phyloP scores from a whole-genome alignment of 2,329 filamentous ascomycete genomes.

The Claviceps lovelessii region DNA sequence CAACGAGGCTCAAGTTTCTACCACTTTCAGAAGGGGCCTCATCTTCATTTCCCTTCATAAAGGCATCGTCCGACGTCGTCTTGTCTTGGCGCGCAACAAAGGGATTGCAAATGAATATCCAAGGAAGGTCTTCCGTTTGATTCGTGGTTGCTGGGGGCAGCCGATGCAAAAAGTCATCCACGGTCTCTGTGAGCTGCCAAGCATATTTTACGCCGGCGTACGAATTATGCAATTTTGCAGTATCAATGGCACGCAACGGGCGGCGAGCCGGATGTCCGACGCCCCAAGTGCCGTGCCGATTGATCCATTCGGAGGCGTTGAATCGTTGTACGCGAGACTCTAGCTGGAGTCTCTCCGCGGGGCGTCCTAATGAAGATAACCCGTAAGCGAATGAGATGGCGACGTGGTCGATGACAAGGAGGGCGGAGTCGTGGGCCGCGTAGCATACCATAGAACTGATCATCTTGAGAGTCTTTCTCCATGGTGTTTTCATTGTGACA shows the following conservation, averaged over 20 bases:
- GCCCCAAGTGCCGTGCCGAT: conserved; percentile 1
- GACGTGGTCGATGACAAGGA: background rate
- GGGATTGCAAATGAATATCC: conserved; percentile 64
- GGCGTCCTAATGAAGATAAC: conserved; percentile 36
- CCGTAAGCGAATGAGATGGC: background rate
- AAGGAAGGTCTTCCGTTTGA: conserved; percentile 32
- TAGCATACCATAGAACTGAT: background rate
- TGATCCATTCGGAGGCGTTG: conserved; percentile 31
- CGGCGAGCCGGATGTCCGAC: conserved; percentile 2
- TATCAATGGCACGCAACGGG: conserved; percentile 1
- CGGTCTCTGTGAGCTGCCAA: conserved; percentile 49
- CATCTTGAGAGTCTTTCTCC: background rate
- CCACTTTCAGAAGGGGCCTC: conserved; percentile 33
- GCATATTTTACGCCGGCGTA: conserved; percentile 40
- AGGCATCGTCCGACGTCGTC: conserved; percentile 19
- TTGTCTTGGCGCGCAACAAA: conserved; percentile 27
- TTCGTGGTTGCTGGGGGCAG: conserved; percentile 52
- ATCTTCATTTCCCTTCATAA: conserved; percentile 31
- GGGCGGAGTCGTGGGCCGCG: background rate
- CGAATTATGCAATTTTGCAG: conserved; percentile 37
- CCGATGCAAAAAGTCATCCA: conserved; percentile 51
- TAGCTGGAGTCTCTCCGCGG: conserved; percentile 31
- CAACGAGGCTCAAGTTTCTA: conserved; percentile 33
- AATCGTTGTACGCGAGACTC: conserved; percentile 36
- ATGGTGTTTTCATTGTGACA: background rate